Conservation (phyloP, 2,329 filamentous ascomycete genomes). For the Cercospora janseana region DNA sequence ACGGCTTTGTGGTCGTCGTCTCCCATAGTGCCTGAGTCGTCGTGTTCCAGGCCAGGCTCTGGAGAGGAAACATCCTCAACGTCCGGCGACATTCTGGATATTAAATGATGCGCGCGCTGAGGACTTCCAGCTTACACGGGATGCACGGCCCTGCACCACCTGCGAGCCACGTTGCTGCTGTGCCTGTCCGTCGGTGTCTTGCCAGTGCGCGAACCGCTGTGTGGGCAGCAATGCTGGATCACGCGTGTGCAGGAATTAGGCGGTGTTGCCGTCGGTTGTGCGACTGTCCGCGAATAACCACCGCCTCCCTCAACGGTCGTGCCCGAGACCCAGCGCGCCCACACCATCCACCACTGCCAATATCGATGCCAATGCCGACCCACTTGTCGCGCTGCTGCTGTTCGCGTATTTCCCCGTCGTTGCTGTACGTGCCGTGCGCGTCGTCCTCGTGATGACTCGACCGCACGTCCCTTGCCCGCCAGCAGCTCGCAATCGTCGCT, state of each 20-base stretch:
- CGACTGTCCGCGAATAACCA: slow-evolving; percentile 15
- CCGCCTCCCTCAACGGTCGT: slow-evolving; percentile 4
- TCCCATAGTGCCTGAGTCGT: slow-evolving; percentile 45
- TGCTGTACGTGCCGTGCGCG: neutral
- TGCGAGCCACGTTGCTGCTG: slow-evolving; percentile 41
- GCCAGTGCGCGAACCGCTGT: slow-evolving; percentile 6
- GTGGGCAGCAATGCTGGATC: slow-evolving; percentile 6
- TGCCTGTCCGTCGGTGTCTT: slow-evolving; percentile 12
- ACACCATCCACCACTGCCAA: neutral
- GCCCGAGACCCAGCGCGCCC: slow-evolving; percentile 8
- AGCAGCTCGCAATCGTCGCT: slow-evolving; percentile 1
- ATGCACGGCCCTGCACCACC: slow-evolving; percentile 38
- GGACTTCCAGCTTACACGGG: slow-evolving; percentile 35
- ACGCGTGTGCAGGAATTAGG: slow-evolving; percentile 15
- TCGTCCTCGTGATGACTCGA: neutral
- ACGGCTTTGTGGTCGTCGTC: slow-evolving; percentile 38
- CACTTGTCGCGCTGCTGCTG: too few relatives aligned
- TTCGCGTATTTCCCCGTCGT: too few relatives aligned
- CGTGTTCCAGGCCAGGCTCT: slow-evolving; percentile 46
- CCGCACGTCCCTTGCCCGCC: neutral
- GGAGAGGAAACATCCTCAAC: slow-evolving; percentile 50
- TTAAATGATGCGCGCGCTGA: slow-evolving; percentile 18
- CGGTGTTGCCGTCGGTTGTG: slow-evolving; percentile 7
- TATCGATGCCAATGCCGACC: slow-evolving; percentile 11
- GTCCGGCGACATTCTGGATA: slow-evolving; percentile 52